A percentile compares a stretch with the other conserved stretches of the same genome.
Evolutionary conservation across 1,284 basidiomycete species (phyloP).

Genomic region (Abortiporus biennis): DNA sequence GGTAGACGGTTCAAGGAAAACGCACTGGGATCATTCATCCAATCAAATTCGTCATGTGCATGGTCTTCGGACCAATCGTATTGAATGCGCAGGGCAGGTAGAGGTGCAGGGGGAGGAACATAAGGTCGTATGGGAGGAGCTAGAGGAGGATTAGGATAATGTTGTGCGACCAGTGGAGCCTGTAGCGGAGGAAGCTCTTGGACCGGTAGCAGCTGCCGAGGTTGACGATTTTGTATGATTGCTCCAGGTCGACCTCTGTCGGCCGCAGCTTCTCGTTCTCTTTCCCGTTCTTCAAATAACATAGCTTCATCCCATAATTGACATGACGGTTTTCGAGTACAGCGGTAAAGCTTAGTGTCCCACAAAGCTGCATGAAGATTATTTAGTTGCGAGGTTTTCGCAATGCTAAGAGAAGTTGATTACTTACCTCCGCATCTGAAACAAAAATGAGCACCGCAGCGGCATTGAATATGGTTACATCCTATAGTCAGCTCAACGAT

Average conservation of each 20-base stretch:
- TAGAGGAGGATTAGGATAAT: not conserved
- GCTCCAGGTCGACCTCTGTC: not conserved
- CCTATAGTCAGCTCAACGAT: conserved; percentile 28
- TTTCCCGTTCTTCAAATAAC: conserved; percentile 30
- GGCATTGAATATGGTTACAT: conserved; percentile 33
- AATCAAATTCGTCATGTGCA: conserved; percentile 15
- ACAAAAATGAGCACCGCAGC: conserved; percentile 27
- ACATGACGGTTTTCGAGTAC: conserved; percentile 30
- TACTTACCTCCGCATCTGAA: conserved; percentile 33
- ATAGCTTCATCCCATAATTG: conserved; percentile 35
- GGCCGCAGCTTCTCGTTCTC: conserved; percentile 16
- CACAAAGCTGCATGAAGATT: conserved; percentile 21
- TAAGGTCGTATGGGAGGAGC: not conserved
- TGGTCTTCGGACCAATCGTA: not conserved
- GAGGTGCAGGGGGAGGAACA: not conserved
- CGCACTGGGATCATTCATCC: conserved; percentile 30
- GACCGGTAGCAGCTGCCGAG: conserved; percentile 4
- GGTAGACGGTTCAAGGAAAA: not conserved
- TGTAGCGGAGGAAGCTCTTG: conserved; percentile 8
- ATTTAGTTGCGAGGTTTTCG: not conserved
- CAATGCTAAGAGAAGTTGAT: not conserved
- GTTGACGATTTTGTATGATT: conserved; percentile 4
- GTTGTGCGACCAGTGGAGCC: not conserved
- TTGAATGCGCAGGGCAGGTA: not conserved
- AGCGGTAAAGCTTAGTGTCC: conserved; percentile 18